Percentiles rank a stretch among this genome's conserved stretches.
Evolutionary conservation across 768 basidiomycete genomes (phyloP).

Genomic region (Dentipellis sp.): DNA sequence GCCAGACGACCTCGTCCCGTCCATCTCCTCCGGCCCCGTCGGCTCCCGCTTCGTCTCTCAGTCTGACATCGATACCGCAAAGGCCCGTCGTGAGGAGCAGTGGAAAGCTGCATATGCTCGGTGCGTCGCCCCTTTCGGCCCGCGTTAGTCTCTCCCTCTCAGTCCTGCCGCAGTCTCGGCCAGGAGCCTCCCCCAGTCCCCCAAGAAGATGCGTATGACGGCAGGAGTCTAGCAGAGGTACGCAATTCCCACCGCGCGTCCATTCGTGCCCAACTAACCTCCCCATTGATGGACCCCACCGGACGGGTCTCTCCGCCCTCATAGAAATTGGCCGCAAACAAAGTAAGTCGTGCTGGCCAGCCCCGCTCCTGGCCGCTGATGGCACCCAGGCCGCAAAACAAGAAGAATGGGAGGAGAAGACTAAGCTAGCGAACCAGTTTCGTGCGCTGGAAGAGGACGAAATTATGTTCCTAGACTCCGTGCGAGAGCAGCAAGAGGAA

Average conservation of each 20-base stretch:
- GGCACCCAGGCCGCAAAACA: conserved; percentile 70
- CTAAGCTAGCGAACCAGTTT: conserved; percentile 82
- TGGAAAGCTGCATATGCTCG: conserved; percentile 89
- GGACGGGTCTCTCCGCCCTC: neutral
- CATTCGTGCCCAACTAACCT: neutral
- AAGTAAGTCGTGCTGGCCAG: conserved; percentile 34
- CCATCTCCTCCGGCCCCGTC: conserved; percentile 60
- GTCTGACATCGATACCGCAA: conserved; percentile 67
- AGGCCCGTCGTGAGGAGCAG: conserved; percentile 65
- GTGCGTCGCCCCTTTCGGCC: conserved; percentile 24
- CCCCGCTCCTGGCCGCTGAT: conserved; percentile 3
- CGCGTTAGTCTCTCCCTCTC: conserved; percentile 5
- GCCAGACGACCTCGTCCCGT: conserved; percentile 40
- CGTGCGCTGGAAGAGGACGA: conserved; percentile 87
- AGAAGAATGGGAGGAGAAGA: conserved; percentile 91
- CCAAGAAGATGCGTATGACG: conserved; percentile 70
- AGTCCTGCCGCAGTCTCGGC: conserved; percentile 59
- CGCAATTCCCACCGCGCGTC: conserved; percentile 19
- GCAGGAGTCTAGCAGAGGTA: conserved; percentile 84
- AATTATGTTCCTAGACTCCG: conserved; percentile 79
- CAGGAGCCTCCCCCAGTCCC: conserved; percentile 78
- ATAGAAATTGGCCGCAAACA: conserved; percentile 87
- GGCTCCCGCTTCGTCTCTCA: conserved; percentile 82
- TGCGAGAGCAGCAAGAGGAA: conserved; percentile 64
- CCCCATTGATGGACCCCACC: conserved; percentile 1